phyloP scores from a whole-genome alignment of 768 basidiomycete species.

The Trametes coccinea region DNA sequence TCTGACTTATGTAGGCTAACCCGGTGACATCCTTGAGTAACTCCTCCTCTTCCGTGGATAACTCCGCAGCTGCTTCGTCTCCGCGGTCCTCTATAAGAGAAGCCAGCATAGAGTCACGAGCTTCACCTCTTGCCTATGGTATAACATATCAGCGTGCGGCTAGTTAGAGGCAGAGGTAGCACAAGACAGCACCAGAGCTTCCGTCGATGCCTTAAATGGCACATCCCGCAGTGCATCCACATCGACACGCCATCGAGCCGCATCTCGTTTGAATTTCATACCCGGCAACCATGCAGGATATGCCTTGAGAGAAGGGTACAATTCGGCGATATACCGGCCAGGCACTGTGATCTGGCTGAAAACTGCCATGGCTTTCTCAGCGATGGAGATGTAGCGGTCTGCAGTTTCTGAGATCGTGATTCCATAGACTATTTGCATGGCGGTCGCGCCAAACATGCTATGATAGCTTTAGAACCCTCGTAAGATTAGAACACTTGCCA shows the following conservation, averaged over 20 bases:
- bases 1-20: constrained; percentile 13
- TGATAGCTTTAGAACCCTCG: background rate
- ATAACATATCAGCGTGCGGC: too few relatives aligned
- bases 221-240: background rate
- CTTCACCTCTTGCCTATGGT: background rate
- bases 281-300: constrained; percentile 30
- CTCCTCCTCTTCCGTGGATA: constrained; percentile 3
- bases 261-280: constrained; percentile 26
- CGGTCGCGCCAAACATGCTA: constrained; percentile 12
- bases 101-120: background rate
- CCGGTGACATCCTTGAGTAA: constrained; percentile 6
- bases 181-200: too few relatives aligned
- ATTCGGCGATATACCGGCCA: constrained; percentile 4
- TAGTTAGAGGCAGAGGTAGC: too few relatives aligned
- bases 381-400: background rate
- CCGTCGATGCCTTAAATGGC: background rate
- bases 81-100: background rate
- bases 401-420: background rate
- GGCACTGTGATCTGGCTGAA: constrained; percentile 1
- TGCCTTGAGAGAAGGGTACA: constrained; percentile 8
- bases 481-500: background rate
- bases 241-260: background rate
- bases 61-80: background rate
- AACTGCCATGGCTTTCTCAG: background rate
- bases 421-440: constrained; percentile 21